Conservation (phyloP, 768 basidiomycete species). For the Chalciporus piperatus region DNA sequence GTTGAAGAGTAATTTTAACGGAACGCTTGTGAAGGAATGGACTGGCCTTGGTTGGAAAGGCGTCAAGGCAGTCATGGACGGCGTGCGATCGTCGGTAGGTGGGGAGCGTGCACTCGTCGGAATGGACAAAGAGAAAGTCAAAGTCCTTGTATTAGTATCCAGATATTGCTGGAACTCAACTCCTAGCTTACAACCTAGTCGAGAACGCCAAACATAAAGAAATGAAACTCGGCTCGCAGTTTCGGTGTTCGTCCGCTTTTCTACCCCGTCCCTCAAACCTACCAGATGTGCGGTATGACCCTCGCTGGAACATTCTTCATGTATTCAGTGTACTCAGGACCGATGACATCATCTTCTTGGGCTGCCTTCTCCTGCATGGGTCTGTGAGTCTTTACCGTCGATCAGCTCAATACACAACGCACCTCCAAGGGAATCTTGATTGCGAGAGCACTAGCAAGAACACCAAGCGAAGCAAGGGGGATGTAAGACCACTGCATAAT, state of each 20-base stretch:
- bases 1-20: constrained; percentile 48
- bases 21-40: constrained; percentile 54
- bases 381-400: not conserved
- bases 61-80: constrained; percentile 52
- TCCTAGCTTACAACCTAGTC: constrained; percentile 12
- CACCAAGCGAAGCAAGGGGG: constrained; percentile 27
- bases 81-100: constrained; percentile 43
- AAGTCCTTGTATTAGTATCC: constrained; percentile 37
- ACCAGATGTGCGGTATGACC: constrained; percentile 32
- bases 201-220: not conserved
- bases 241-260: not conserved
- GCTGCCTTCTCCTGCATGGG: constrained; percentile 29
- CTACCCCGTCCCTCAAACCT: constrained; percentile 5
- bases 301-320: constrained; percentile 28
- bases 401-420: not conserved
- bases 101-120: constrained; percentile 46
- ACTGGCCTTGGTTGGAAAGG: constrained; percentile 45
- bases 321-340: constrained; percentile 29
- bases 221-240: too few species aligned
- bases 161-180: constrained; percentile 19
- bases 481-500: constrained; percentile 35
- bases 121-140: constrained; percentile 40
- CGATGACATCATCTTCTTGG: constrained; percentile 20
- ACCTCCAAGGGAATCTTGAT: constrained; percentile 37
- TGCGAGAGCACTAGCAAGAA: constrained; percentile 25